Base-by-base conservation (phyloP, 768 basidiomycete genomes). In the Leccinellum rugosiceps region DNA sequence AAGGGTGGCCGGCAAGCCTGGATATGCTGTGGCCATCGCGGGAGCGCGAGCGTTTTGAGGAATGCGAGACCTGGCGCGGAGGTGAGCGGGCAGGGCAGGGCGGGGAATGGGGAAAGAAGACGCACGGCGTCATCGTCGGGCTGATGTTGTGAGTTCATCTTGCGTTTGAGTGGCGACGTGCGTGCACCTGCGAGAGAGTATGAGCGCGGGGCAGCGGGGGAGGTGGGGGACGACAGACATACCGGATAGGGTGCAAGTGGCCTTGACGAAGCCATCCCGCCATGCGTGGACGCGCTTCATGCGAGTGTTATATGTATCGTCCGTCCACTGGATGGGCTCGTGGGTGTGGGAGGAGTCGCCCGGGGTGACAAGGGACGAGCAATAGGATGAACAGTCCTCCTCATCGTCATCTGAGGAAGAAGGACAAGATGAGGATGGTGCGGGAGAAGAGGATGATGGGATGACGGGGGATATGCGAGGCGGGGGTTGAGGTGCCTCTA, bases 281-380 rank as follows among this genome's bases (percentile, higher is more conserved):
- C 90, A 92, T 14, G 81, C 80, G 21, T 84, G 78, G 55, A 92
- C 84, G 59, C 89, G 85, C 65, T 80, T 83, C 78, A 86, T 81
- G 60, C 83, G 80, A 10, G 75, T 68, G 50, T 68, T 68, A 67
- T 80, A 83, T 0, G 84, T 83, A 61, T 86, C 83, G 53, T 78
- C 76, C 25, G 76, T 61, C 64, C 66, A 68, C 6, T 63, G 68
- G 4, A 71, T 60, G 44, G 62, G 67, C 23, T 47, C 61, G 25
- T 58, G 64, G 53, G 38, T 51, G 56, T 57, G 67, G 23, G 69
- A 71, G 21, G 74, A 71, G 43, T 78, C 69, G 25, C 78, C 74
- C 34, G 71, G 74, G 13, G 77, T 71, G 52, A 76, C 58, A 61
- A 82, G 82, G 19, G 87, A 90, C 19, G 88, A 90, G 77, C 88